Percentiles rank a stretch among this genome's conserved stretches.
Conservation (phyloP, 2,329 filamentous ascomycete genomes). For the Leptodontidium sp. region DNA sequence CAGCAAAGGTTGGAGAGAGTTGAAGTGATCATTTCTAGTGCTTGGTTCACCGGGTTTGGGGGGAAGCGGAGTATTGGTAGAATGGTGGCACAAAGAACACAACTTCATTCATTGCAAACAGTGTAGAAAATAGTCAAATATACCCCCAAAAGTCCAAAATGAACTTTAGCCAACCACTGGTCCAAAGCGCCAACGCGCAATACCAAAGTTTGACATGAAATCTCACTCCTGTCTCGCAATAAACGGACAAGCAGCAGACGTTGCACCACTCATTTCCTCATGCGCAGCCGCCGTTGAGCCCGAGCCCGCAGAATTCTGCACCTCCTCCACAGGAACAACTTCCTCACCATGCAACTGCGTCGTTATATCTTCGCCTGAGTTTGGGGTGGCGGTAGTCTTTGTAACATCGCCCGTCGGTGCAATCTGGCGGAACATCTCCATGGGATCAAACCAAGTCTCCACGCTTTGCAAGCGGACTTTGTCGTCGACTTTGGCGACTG, state of each 20-base stretch:
- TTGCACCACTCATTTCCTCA: slow-evolving; percentile 12
- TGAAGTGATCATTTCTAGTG: neutral
- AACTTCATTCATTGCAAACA: neutral
- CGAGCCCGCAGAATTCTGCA: neutral
- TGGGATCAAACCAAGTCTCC: slow-evolving; percentile 71
- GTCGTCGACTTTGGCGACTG: slow-evolving; percentile 68
- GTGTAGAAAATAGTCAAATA: too few species aligned
- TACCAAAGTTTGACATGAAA: too few species aligned
- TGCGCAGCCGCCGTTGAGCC: neutral
- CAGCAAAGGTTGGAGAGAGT: slow-evolving; percentile 1
- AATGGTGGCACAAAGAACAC: neutral
- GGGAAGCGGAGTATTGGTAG: neutral
- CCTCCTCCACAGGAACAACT: neutral
- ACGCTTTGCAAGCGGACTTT: slow-evolving; percentile 64
- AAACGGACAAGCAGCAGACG: slow-evolving; percentile 22
- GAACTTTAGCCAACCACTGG: neutral
- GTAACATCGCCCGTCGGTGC: slow-evolving; percentile 52
- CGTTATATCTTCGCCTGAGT: slow-evolving; percentile 28
- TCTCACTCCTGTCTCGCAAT: slow-evolving; percentile 5
- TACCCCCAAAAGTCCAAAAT: too few species aligned
- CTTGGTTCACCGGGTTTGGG: neutral
- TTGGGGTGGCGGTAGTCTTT: slow-evolving; percentile 12
- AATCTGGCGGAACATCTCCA: slow-evolving; percentile 74
- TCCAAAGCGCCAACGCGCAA: too few species aligned
- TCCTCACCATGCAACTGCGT: slow-evolving; percentile 34